A percentile compares a stretch with the other conserved stretches of the same genome.
Evolutionary conservation across 257 asterid species (phyloP).

Genomic region (Petrea volubilis): DNA sequence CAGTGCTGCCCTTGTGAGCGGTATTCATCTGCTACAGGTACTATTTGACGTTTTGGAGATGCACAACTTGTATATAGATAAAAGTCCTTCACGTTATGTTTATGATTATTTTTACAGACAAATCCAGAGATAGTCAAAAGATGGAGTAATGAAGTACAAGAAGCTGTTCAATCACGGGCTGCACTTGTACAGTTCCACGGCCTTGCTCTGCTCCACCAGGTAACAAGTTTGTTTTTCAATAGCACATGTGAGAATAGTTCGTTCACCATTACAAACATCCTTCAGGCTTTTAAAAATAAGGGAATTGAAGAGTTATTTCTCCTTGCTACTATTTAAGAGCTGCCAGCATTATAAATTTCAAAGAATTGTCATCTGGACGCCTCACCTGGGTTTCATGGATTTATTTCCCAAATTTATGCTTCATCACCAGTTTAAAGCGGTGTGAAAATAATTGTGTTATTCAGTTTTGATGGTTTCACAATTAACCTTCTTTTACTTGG

Average conservation of each 20-base stretch:
- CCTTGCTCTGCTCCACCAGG: constrained; percentile 93
- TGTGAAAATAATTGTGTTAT: background rate
- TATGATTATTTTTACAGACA: constrained; percentile 49
- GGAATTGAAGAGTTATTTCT: background rate
- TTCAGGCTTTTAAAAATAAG: background rate
- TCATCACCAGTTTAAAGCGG: background rate
- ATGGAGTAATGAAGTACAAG: constrained; percentile 99
- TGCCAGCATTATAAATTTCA: background rate
- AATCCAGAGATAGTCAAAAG: constrained; percentile 91
- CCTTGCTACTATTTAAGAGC: background rate
- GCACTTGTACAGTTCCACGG: constrained; percentile 97
- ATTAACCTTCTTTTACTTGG: constrained; percentile 1
- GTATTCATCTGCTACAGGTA: constrained; percentile 93
- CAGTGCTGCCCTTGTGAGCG: constrained; percentile 96
- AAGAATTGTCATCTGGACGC: background rate
- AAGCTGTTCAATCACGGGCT: constrained; percentile 93
- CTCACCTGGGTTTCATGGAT: background rate
- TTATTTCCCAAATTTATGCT: background rate
- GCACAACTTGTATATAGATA: constrained; percentile 16
- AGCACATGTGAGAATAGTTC: background rate
- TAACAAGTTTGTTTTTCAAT: constrained; percentile 23
- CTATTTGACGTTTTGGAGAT: constrained; percentile 5
- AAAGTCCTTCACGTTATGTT: constrained; percentile 10
- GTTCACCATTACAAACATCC: background rate
- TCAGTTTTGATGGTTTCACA: constrained; percentile 6